Conservation (phyloP, 805 yeast genomes). For the Naumovozyma baii region DNA sequence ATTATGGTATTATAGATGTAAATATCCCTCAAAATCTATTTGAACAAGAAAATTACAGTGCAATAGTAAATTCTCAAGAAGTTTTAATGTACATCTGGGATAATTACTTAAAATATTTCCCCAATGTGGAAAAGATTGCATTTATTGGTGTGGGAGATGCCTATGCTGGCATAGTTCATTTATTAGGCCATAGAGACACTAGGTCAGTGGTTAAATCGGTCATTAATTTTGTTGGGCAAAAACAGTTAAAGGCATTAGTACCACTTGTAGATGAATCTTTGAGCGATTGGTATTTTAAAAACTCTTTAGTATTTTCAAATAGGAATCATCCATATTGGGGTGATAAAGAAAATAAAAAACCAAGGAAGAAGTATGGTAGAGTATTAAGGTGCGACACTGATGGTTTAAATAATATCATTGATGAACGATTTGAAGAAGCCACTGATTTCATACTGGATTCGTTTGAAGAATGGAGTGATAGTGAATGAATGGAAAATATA, state of each 20-base stretch:
- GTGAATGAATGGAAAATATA: constrained; percentile 15
- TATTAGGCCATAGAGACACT: constrained; percentile 71
- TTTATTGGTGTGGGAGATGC: constrained; percentile 88
- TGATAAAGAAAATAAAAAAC: constrained; percentile 48
- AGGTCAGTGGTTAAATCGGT: constrained; percentile 61
- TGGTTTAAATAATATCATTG: constrained; percentile 65
- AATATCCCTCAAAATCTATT: constrained; percentile 52
- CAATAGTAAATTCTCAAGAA: constrained; percentile 66
- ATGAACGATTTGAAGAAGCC: constrained; percentile 78
- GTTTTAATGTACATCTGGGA: constrained; percentile 79
- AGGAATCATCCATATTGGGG: constrained; percentile 77
- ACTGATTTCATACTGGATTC: constrained; percentile 76
- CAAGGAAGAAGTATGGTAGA: constrained; percentile 85
- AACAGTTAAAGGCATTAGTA: constrained; percentile 65
- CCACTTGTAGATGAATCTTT: constrained; percentile 84
- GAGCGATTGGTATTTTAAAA: constrained; percentile 84
- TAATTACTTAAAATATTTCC: constrained; percentile 69
- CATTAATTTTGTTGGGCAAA: constrained; percentile 57
- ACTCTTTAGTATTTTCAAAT: constrained; percentile 74
- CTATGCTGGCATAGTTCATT: constrained; percentile 74
- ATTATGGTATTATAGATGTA: constrained; percentile 77
- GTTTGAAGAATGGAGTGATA: constrained; percentile 55
- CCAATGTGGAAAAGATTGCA: constrained; percentile 54
- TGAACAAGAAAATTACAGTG: constrained; percentile 47
- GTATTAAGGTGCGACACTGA: constrained; percentile 66